Base-by-base conservation (phyloP, 495 filamentous ascomycete species). In the Xylaria grammica region DNA sequence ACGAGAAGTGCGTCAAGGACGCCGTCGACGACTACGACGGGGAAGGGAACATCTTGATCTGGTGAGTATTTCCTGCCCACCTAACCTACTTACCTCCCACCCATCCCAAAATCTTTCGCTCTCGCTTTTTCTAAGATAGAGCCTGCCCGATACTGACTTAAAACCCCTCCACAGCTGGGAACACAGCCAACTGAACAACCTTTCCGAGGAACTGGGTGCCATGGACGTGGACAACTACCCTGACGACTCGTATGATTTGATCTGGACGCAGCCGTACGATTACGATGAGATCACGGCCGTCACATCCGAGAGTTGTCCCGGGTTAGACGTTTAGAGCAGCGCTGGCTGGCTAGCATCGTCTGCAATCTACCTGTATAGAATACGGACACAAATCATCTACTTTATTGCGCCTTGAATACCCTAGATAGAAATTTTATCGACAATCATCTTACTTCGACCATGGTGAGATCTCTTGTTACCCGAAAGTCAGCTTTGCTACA, bases 11-110 rank as follows among this genome's bases (percentile, higher is more conserved):
- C 48, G 84, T 85, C 10, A 67, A 71, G 3, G 63, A 82, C 3
- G 78, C 76, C 0, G 78, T 85, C 1, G 66, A 82, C 3, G 64
- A 42, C 1, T 86, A 84, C 34, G 30, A 65, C 0, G 83, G 83
- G 2, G 60, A 67, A 0, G 83, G 82, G 30, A 87, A 87, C 65
- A 81, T 87, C 10, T 68, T 87, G 6, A 79, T 87, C 48, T 87
- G 69, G 69, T 72, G 36, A 27, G 66, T 44, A n/a, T 20, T 54
- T 26, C 29, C 38, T 30, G 4, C 19, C 34, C 40, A n/a, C n/a
- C n/a, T n/a, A n/a, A n/a, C n/a, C n/a, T n/a, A n/a, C n/a, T n/a
- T n/a, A n/a, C n/a, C n/a, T n/a, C n/a, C n/a, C n/a, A n/a, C n/a
- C n/a, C n/a, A n/a, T n/a, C 40, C 3, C 8, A 42, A 15, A 11